Conservation (phyloP, 345 rosid species). For the Lumnitzera racemosa region DNA sequence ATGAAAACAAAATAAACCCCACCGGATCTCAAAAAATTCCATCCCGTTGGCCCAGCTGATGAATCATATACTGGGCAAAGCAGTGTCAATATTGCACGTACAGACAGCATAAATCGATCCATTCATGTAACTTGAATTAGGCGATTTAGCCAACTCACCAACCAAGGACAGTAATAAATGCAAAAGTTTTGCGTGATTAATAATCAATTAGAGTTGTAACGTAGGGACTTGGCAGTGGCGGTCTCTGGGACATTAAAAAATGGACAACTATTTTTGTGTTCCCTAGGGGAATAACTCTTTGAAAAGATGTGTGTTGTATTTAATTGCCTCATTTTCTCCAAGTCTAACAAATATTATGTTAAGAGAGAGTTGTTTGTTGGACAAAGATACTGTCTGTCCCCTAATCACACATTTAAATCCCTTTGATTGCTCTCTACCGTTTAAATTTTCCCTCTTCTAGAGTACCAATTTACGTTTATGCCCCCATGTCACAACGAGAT, state of each 20-base stretch:
- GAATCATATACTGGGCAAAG: no score
- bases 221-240: neutral
- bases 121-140: no score
- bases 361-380: neutral
- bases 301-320: constrained; percentile 4
- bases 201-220: neutral
- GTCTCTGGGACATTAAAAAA: neutral
- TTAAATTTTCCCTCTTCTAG: neutral
- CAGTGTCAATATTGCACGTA: no score
- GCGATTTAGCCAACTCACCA: no score
- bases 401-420: constrained; percentile 2
- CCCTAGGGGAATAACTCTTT: constrained; percentile 16
- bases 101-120: no score
- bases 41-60: no score
- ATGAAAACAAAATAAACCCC: no score
- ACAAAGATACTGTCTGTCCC: constrained; percentile 13
- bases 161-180: no score
- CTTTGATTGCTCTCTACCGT: neutral
- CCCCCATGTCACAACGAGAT: no score
- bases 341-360: neutral
- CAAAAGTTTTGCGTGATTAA: neutral
- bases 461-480: no score
- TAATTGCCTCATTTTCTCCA: neutral
- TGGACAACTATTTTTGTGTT: constrained; percentile 7
- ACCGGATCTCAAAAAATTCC: no score